Evolutionary conservation across 169 alveolate genomes (phyloP).

Genomic region (Neospora caninum): DNA sequence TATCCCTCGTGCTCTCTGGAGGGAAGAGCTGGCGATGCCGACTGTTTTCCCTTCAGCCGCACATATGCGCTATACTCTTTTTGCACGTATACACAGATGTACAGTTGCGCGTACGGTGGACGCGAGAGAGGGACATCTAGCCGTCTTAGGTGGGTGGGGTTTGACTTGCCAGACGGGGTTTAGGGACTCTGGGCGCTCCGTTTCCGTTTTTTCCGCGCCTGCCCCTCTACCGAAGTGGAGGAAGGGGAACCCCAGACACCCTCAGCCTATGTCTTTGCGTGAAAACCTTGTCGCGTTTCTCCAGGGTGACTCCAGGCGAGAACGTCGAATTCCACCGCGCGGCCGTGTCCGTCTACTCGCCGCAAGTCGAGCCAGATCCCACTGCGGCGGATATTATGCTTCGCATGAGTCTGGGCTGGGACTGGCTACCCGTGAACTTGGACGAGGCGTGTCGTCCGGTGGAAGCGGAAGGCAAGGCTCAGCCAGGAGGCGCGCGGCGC

Average conservation of each 20-base stretch:
- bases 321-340: constrained; percentile 80
- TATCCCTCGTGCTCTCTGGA: no score
- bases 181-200: no score
- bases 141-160: neutral
- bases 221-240: no score
- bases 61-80: no score
- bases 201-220: neutral
- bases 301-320: constrained; percentile 63
- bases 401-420: constrained; percentile 88
- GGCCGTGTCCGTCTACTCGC: constrained; percentile 78
- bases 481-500: neutral
- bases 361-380: constrained; percentile 86
- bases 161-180: no score
- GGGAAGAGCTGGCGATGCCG: no score
- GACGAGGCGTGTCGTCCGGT: constrained; percentile 27
- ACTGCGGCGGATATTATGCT: constrained; percentile 87
- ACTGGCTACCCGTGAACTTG: constrained; percentile 57
- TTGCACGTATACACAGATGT: neutral
- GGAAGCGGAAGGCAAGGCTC: neutral
- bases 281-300: neutral
- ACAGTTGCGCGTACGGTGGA: no score
- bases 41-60: no score
- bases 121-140: no score
- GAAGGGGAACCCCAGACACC: no score
- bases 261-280: no score